Percentiles rank a stretch among this genome's conserved stretches.
These are phyloP conservation scores for Backusella sp. DNA, from an alignment of 192 early-diverging fungal species.

Conservation along the genomic window DNA sequence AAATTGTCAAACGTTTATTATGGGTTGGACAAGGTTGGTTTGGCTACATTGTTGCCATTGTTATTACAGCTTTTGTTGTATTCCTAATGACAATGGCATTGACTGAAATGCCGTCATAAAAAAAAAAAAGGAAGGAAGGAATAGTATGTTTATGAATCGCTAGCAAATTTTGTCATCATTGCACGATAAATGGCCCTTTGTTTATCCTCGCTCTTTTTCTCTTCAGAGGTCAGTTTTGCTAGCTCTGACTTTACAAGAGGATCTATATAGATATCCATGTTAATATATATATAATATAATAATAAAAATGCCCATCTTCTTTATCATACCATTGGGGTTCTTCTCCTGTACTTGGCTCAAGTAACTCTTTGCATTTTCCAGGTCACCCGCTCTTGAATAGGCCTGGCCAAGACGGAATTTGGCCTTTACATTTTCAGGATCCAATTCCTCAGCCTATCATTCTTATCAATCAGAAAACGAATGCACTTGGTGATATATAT, in stretches of 20 bases:
- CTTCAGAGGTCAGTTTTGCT: background rate
- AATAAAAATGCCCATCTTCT: background rate
- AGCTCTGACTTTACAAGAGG: slow-evolving; percentile 26
- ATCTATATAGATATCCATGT: slow-evolving; percentile 20
- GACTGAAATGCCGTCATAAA: slow-evolving; percentile 5
- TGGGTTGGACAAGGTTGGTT: slow-evolving; percentile 22
- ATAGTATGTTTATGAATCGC: background rate
- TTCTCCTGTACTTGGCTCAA: background rate
- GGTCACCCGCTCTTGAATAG: slow-evolving; percentile 6
- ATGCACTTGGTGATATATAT: background rate
- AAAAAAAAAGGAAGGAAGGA: background rate
- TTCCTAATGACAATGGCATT: slow-evolving; percentile 22
- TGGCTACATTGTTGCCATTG: slow-evolving; percentile 11
- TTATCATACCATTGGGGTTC: slow-evolving; percentile 21
- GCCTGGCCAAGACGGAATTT: slow-evolving; percentile 28
- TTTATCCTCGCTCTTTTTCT: slow-evolving; percentile 9
- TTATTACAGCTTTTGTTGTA: slow-evolving; percentile 20
- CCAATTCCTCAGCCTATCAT: slow-evolving; percentile 6
- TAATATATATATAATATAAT: background rate
- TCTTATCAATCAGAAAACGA: background rate
- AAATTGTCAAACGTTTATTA: slow-evolving; percentile 21
- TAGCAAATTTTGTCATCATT: slow-evolving; percentile 21
- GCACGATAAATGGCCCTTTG: slow-evolving; percentile 20
- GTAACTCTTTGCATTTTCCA: slow-evolving; percentile 13
- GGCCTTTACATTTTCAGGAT: slow-evolving; percentile 19